phyloP scores from a whole-genome alignment of 2,329 filamentous ascomycete genomes.

The Penicillium capsulatum region DNA sequence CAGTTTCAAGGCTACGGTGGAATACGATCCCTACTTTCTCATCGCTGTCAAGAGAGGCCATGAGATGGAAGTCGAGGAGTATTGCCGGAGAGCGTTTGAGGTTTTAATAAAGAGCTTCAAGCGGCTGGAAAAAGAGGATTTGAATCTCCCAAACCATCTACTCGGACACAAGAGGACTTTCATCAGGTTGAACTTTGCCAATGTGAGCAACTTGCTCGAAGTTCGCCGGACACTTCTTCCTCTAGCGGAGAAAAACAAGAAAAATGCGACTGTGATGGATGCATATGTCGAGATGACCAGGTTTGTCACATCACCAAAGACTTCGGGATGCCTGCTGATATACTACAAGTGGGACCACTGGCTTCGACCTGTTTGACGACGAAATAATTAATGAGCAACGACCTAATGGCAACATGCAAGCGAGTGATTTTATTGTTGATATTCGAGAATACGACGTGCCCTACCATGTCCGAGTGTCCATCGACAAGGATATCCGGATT shows the following conservation, averaged over 20 bases:
- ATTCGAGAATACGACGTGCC: constrained; percentile 99
- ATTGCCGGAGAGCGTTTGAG: constrained; percentile 73
- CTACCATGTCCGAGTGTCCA: constrained; percentile 97
- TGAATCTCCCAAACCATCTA: constrained; percentile 92
- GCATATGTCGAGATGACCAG: constrained; percentile 94
- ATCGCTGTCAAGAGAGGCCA: constrained; percentile 82
- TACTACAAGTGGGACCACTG: constrained; percentile 61
- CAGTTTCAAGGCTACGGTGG: constrained; percentile 92
- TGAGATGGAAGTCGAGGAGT: constrained; percentile 94
- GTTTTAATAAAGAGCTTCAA: constrained; percentile 75
- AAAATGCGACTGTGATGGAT: constrained; percentile 94
- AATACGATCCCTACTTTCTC: constrained; percentile 95
- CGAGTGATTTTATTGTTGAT: constrained; percentile 96
- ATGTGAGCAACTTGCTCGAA: constrained; percentile 80
- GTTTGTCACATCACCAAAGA: constrained; percentile 43
- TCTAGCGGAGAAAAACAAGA: constrained; percentile 93
- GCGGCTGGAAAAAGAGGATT: constrained; percentile 83
- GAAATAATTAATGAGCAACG: constrained; percentile 79
- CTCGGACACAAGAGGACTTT: constrained; percentile 87
- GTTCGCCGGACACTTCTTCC: constrained; percentile 81
- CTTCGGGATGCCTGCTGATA: background rate
- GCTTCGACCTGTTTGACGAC: constrained; percentile 93
- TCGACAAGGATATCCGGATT: constrained; percentile 90
- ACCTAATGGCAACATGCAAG: constrained; percentile 74
- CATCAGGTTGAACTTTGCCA: constrained; percentile 78